phyloP scores from a whole-genome alignment of 2,329 filamentous ascomycete genomes.

The Calonectria pseudoturangicola region DNA sequence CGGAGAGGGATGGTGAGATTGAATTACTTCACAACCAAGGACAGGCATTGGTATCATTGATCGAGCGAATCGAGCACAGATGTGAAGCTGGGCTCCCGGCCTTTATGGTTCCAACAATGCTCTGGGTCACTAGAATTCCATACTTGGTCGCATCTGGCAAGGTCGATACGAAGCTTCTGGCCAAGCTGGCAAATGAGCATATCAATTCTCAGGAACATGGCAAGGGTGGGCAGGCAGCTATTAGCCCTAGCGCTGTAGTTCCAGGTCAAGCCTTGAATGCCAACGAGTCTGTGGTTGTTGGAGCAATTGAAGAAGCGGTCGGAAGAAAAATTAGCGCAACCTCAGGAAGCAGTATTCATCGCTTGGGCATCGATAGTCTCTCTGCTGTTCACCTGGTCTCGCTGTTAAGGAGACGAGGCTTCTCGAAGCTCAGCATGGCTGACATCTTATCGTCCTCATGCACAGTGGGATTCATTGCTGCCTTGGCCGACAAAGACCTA shows the following conservation, averaged over 20 bases:
- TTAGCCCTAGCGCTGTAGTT: too few species aligned
- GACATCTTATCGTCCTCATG: background rate
- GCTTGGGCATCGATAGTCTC: slow-evolving; percentile 14
- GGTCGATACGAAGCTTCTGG: background rate
- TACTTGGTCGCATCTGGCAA: background rate
- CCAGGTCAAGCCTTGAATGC: background rate
- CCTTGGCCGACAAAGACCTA: background rate
- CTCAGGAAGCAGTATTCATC: slow-evolving; percentile 7
- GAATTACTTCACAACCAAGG: slow-evolving; percentile 2
- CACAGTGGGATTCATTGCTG: background rate
- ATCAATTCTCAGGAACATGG: background rate
- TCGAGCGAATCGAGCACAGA: background rate
- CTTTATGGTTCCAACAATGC: slow-evolving; percentile 10
- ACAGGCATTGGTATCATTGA: background rate
- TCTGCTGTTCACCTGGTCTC: slow-evolving; percentile 11
- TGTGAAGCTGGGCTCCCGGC: slow-evolving; percentile 8
- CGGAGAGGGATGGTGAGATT: background rate
- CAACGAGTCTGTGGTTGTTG: background rate
- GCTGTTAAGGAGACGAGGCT: background rate
- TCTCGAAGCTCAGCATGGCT: background rate
- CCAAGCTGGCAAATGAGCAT: slow-evolving; percentile 11
- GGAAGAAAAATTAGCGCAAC: slow-evolving; percentile 3
- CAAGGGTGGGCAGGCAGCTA: background rate
- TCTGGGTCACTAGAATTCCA: slow-evolving; percentile 11
- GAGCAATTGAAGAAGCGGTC: slow-evolving; percentile 3